These are phyloP conservation scores for Castanea mollissima DNA, from an alignment of 306 rosid genomes.

Conservation along the genomic window DNA sequence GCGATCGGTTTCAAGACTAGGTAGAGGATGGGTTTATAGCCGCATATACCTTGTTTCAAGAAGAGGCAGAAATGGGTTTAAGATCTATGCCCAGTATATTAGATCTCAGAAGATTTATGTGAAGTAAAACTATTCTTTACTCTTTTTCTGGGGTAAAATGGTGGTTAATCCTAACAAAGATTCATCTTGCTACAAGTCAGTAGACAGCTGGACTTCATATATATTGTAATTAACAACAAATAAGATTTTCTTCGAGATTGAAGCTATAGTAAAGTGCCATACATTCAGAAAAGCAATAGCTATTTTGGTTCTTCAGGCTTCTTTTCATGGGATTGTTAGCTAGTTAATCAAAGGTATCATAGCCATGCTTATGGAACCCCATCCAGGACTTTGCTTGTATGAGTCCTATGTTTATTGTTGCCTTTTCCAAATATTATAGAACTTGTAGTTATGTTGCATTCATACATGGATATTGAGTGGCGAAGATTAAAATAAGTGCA, in stretches of 20 bases:
- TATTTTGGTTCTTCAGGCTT: background rate
- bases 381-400: background rate
- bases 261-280: background rate
- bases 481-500: too few relatives aligned
- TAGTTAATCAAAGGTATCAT: background rate
- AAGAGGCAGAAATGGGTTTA: constrained; percentile 42
- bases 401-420: background rate
- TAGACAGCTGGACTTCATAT: background rate
- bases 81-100: constrained; percentile 17
- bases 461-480: background rate
- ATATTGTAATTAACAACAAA: background rate
- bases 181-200: background rate
- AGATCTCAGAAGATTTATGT: constrained; percentile 12
- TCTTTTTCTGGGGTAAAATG: background rate
- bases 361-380: background rate
- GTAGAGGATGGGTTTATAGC: constrained; percentile 86
- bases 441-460: background rate
- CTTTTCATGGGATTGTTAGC: background rate
- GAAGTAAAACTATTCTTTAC: constrained; percentile 17
- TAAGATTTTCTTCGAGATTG: background rate
- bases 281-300: background rate
- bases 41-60: constrained; percentile 75
- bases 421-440: background rate
- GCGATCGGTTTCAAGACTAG: constrained; percentile 60
- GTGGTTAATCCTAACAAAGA: constrained; percentile 1